Percentiles rank a stretch among this genome's conserved stretches.
phyloP scores from a whole-genome alignment of 495 filamentous ascomycete genomes.

The Pseudevernia furfuracea region DNA sequence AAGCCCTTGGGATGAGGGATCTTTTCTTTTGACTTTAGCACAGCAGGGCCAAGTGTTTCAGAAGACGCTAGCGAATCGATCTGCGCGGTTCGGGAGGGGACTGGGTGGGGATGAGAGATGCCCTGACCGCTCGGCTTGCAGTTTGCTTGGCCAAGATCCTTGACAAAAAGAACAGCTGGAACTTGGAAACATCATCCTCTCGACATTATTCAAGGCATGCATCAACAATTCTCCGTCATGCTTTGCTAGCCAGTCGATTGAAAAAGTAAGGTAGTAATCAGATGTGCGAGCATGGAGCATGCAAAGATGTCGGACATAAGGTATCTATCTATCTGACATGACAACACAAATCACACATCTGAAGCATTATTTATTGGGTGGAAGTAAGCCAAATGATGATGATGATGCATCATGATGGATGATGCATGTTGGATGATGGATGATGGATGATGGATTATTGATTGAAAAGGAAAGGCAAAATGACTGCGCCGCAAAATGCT shows the following conservation, averaged over 20 bases:
- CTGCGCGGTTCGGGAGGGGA: slow-evolving; percentile 8
- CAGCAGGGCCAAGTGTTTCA: too few relatives aligned
- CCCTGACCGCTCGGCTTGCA: slow-evolving; percentile 9
- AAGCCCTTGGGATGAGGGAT: too few relatives aligned
- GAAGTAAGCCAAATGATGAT: background rate
- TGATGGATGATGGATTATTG: too few relatives aligned
- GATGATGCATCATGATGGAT: background rate
- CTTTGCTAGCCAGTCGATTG: background rate
- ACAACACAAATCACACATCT: background rate
- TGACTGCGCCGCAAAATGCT: background rate
- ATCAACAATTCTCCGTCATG: background rate
- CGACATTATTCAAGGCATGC: background rate
- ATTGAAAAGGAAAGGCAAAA: background rate
- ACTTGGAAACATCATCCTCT: background rate
- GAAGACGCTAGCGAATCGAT: background rate
- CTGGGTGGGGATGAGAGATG: too few relatives aligned
- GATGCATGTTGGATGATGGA: too few relatives aligned
- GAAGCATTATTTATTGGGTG: background rate
- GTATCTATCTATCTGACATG: background rate
- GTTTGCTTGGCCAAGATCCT: background rate
- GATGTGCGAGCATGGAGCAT: background rate
- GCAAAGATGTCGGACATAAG: background rate
- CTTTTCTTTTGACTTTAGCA: background rate
- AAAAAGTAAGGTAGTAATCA: background rate
- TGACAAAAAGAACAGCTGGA: background rate